Percentiles rank a stretch among this genome's conserved stretches.
Conservation (phyloP, 495 filamentous ascomycete species). For the Lasiosphaeria ovina region DNA sequence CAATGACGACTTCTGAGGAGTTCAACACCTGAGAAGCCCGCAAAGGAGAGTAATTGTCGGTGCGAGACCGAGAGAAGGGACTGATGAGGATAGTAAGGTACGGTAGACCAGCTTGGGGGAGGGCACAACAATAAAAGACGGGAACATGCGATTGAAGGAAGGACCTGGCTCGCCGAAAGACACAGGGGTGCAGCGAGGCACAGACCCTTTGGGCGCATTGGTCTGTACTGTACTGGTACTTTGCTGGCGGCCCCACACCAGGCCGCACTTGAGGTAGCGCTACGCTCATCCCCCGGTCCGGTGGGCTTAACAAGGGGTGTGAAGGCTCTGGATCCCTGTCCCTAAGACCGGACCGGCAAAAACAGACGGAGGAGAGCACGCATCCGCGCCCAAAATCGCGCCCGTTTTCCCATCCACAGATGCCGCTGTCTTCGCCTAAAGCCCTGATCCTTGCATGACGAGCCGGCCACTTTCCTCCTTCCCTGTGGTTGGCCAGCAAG, state of each 20-base stretch:
- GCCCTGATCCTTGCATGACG: slow-evolving; percentile 7
- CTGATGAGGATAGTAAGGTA: slow-evolving; percentile 16
- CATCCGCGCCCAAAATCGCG: background rate
- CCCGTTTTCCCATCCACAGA: background rate
- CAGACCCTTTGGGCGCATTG: background rate
- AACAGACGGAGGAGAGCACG: background rate
- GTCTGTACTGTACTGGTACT: too few species aligned
- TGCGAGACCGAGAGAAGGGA: slow-evolving; percentile 14
- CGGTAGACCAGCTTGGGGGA: slow-evolving; percentile 11
- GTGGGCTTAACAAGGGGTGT: too few species aligned
- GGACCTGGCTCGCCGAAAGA: background rate
- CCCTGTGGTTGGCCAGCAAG: slow-evolving; percentile 16
- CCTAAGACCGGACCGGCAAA: background rate
- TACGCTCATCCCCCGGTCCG: too few species aligned
- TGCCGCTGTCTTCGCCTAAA: slow-evolving; percentile 4
- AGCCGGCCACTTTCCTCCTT: slow-evolving; percentile 12
- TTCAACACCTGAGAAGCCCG: slow-evolving; percentile 17
- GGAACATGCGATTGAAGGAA: slow-evolving; percentile 5
- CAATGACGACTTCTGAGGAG: slow-evolving; percentile 26
- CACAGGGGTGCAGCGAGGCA: background rate
- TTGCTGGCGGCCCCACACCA: too few species aligned
- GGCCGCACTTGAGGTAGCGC: too few species aligned
- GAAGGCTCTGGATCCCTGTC: too few species aligned
- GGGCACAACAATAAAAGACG: slow-evolving; percentile 20
- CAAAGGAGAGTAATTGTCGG: slow-evolving; percentile 27